phyloP scores from a whole-genome alignment of 2,329 filamentous ascomycete species.

The Fusarium sp. region DNA sequence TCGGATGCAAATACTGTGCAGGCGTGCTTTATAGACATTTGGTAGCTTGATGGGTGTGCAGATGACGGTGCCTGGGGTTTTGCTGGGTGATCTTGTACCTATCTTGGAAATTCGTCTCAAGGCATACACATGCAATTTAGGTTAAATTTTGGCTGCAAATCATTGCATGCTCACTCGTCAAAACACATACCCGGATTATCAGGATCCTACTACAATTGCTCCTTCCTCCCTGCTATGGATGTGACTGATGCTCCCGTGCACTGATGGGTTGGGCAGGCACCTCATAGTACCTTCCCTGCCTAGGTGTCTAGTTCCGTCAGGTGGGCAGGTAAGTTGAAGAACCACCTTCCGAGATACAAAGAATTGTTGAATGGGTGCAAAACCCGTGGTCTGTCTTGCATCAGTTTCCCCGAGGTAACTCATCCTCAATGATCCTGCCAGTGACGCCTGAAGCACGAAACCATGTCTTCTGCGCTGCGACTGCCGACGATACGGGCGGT shows the following conservation, averaged over 20 bases:
- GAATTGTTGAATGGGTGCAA: background rate
- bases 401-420: background rate
- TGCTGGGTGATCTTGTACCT: conserved; percentile 12
- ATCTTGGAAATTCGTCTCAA: conserved; percentile 28
- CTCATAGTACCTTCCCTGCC: background rate
- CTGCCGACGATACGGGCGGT: conserved; percentile 44
- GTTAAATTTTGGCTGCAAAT: background rate
- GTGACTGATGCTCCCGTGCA: background rate
- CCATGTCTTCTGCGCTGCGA: conserved; percentile 29
- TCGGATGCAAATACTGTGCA: conserved; percentile 20
- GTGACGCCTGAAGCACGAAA: background rate
- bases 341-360: background rate
- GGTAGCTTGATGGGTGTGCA: conserved; percentile 25
- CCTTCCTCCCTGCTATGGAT: background rate
- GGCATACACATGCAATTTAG: background rate
- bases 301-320: background rate
- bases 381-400: background rate
- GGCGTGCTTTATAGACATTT: conserved; percentile 41
- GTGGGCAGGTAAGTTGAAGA: background rate
- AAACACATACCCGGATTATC: background rate
- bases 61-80: conserved; percentile 18
- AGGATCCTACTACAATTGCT: background rate
- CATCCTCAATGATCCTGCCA: background rate
- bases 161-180: background rate
- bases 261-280: background rate